Conservation (phyloP, 495 filamentous ascomycete genomes). For the Aspergillus egyptiacus region DNA sequence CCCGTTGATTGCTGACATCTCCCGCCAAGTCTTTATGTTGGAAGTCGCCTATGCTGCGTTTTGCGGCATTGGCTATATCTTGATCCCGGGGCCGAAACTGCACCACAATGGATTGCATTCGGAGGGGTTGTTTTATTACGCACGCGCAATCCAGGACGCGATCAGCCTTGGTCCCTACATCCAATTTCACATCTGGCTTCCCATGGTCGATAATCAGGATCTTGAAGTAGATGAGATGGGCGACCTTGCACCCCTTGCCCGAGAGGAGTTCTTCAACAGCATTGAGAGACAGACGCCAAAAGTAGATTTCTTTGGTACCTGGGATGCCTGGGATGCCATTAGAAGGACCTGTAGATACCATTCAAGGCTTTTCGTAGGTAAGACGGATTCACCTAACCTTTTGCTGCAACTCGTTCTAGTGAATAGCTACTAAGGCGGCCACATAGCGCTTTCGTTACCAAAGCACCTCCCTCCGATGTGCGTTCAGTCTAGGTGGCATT, state of each 20-base stretch:
- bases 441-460: constrained; percentile 69
- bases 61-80: constrained; percentile 77
- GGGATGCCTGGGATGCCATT: constrained; percentile 93
- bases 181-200: constrained; percentile 72
- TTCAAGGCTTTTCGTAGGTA: constrained; percentile 78
- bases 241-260: constrained; percentile 53
- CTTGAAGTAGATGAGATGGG: constrained; percentile 49
- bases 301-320: constrained; percentile 65
- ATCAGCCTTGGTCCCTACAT: constrained; percentile 66
- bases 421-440: constrained; percentile 14
- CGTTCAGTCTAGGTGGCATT: constrained; percentile 86
- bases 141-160: constrained; percentile 75
- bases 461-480: constrained; percentile 65
- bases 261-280: constrained; percentile 45
- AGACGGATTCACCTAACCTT: constrained; percentile 29
- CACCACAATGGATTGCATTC: constrained; percentile 40
- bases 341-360: constrained; percentile 83
- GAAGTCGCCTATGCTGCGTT: constrained; percentile 94
- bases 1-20: constrained; percentile 73
- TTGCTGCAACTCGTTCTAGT: neutral
- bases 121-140: constrained; percentile 62
- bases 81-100: constrained; percentile 69
- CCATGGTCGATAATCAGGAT: constrained; percentile 63
- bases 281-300: constrained; percentile 29
- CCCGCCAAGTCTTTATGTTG: constrained; percentile 79